phyloP scores from a whole-genome alignment of 306 rosid species.

The Cicer judaicum region DNA sequence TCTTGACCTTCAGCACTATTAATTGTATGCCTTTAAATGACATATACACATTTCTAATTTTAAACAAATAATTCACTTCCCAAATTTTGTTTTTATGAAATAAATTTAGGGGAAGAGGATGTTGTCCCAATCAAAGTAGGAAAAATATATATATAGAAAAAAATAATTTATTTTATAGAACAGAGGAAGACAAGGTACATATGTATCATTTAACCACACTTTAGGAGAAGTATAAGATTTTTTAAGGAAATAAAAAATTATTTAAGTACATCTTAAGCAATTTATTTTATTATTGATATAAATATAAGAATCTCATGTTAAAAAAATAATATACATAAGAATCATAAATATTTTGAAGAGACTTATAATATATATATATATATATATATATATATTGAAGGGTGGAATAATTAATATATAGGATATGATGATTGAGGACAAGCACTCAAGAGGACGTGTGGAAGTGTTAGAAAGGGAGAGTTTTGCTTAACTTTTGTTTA shows the following conservation, averaged over 20 bases:
- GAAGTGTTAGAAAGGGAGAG: conserved; percentile 20
- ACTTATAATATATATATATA: no score
- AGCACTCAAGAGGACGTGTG: conserved; percentile 37
- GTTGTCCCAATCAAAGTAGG: no score
- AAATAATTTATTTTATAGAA: background rate
- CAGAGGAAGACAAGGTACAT: background rate
- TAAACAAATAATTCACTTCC: no score
- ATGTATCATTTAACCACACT: background rate
- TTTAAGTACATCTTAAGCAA: background rate
- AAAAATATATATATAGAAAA: background rate
- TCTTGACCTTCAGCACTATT: background rate
- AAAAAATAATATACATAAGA: no score
- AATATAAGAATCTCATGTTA: background rate
- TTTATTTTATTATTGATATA: background rate
- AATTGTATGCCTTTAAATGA: no score
- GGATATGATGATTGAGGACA: background rate
- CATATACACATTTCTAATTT: no score
- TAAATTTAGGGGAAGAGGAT: no score
- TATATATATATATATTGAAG: background rate
- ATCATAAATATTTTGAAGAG: no score
- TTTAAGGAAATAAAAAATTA: background rate
- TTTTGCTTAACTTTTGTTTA: background rate
- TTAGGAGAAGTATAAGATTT: background rate
- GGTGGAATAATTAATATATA: background rate
- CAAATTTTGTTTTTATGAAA: no score